phyloP scores from a whole-genome alignment of 495 filamentous ascomycete species.

The Aspergillus taichungensis region DNA sequence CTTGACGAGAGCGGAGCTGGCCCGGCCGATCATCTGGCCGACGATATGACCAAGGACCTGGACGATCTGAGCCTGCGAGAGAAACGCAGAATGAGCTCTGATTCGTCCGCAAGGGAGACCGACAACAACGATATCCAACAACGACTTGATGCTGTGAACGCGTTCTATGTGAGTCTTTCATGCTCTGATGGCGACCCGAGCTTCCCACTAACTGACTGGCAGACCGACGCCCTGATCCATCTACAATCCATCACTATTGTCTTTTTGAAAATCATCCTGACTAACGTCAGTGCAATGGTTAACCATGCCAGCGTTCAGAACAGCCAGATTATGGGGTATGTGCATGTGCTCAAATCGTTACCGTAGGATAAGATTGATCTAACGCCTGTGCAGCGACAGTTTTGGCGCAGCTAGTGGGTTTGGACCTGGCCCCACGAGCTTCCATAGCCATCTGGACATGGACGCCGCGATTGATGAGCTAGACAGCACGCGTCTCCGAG shows the following conservation, averaged over 20 bases:
- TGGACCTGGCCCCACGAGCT: conserved; percentile 16
- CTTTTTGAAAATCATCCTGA: conserved; percentile 73
- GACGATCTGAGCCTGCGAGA: conserved; percentile 22
- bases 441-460: conserved; percentile 22
- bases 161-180: conserved; percentile 65
- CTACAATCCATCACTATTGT: conserved; percentile 94
- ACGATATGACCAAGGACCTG: conserved; percentile 13
- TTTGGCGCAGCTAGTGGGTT: conserved; percentile 25
- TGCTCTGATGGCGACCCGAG: neutral
- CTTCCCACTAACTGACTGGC: conserved; percentile 12
- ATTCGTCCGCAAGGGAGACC: conserved; percentile 45
- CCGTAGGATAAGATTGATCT: neutral
- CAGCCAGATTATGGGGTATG: conserved; percentile 31
- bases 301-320: conserved; percentile 43
- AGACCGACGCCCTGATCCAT: conserved; percentile 70
- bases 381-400: conserved; percentile 21
- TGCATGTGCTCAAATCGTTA: neutral
- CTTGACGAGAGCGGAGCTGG: conserved; percentile 44
- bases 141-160: conserved; percentile 65
- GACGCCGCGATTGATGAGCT: conserved; percentile 57
- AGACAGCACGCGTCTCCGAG: conserved; percentile 68
- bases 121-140: conserved; percentile 48
- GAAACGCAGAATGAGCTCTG: conserved; percentile 20
- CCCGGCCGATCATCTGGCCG: conserved; percentile 27
- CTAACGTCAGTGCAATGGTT: conserved; percentile 63